Evolutionary conservation across 2,329 filamentous ascomycete species (phyloP), one percentile per base, ranked within the genome.

Genomic region (Alternaria sp.): DNA sequence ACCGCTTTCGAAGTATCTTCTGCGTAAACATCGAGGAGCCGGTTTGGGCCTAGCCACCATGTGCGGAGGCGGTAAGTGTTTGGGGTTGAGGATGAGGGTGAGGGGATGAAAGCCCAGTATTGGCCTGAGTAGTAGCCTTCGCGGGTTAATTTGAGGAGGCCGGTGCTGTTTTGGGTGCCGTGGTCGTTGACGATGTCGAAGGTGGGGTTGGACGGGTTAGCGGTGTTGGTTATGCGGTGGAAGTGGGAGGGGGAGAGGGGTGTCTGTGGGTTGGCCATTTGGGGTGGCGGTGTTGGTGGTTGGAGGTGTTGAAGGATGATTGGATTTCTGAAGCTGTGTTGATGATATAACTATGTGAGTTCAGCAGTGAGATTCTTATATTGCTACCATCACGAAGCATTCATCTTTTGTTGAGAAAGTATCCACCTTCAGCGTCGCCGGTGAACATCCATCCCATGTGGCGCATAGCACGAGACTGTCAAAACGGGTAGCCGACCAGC

Each of bases 71-170:
- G 53, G 56, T 68, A 74, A 2, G 61, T 66, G 9, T 61, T 68
- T 5, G 15, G 14, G 62, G 69, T 63, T 5, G 26, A 55, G 21
- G 69, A 63, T n/a, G 65, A 51, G 21, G 69, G 66, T n/a, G 65
- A 53, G 20, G 49, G 12, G 9, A 64, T 67, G 54, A 74, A 63
- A 47, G 75, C 71, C 73, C 69, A 75, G 61, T 58, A 60, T 47
- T 76, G 72, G n/a, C 72, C 69, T 11, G 66, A 61, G 61, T 71
- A 69, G 37, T 70, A 64, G 18, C 61, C 68, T 21, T 70, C 71
- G 18, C 73, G 66, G 23, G 49, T 41, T 5, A 53, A 1, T 53
- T 53, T 53, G 49, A 53, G 28, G 14, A 23, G 49, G 3, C 30
- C 49, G 20, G 49, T 18, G 11, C 49, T 53, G 30, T 41, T 37